These are phyloP conservation scores for Puccinia brachypodii DNA, from an alignment of 1,284 basidiomycete species.

Conservation along the genomic window DNA sequence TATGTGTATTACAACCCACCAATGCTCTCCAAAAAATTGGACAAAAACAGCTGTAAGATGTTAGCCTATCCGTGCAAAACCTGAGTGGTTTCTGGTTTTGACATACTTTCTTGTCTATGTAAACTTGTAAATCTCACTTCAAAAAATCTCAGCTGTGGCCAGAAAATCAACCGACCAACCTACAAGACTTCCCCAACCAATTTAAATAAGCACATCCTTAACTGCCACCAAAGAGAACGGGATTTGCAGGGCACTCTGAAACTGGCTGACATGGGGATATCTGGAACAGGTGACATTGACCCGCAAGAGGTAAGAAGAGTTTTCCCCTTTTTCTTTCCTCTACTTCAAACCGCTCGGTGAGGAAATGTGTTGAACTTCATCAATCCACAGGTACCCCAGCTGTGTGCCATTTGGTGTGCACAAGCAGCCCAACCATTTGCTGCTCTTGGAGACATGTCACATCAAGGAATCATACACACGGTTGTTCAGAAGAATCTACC, in stretches of 20 bases:
- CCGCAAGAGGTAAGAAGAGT: too few species aligned
- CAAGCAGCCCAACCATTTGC: not conserved
- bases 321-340: too few species aligned
- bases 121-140: not conserved
- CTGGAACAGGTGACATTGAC: not conserved
- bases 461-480: not conserved
- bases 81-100: not conserved
- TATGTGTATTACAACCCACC: not conserved
- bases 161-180: too few species aligned
- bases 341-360: too few species aligned
- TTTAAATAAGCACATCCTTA: too few species aligned
- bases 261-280: too few species aligned
- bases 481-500: not conserved
- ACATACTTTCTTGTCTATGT: not conserved
- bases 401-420: not conserved
- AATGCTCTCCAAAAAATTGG: not conserved
- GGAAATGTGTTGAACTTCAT: too few species aligned
- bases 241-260: too few species aligned
- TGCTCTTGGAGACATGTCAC: not conserved
- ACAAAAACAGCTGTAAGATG: not conserved
- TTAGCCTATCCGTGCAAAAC: not conserved
- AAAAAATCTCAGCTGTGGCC: not conserved
- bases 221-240: too few species aligned
- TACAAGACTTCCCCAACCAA: too few species aligned
- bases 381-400: slow-evolving; percentile 17